Conservation (phyloP, 1,284 basidiomycete species). For the Coniophora puteana region DNA sequence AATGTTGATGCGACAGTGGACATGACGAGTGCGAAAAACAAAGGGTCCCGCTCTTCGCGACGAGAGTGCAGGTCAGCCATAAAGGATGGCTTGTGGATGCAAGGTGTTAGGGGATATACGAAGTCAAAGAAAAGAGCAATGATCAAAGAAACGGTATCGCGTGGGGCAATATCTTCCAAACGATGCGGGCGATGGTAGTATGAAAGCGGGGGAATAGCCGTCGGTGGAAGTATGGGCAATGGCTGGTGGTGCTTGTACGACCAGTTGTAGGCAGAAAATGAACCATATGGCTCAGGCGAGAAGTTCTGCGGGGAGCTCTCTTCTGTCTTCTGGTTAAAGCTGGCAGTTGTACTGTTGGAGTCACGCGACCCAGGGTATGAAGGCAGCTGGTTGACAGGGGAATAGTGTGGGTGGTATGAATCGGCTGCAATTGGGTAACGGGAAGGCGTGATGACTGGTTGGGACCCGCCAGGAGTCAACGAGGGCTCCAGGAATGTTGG, state of each 20-base stretch:
- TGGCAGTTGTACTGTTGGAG: slow-evolving; percentile 21
- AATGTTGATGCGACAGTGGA: slow-evolving; percentile 80
- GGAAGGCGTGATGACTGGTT: slow-evolving; percentile 54
- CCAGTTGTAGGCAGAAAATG: slow-evolving; percentile 68
- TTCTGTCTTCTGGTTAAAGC: slow-evolving; percentile 34
- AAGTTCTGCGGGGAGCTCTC: slow-evolving; percentile 39
- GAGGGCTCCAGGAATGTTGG: slow-evolving; percentile 52
- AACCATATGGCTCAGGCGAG: slow-evolving; percentile 51
- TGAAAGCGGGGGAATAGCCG: slow-evolving; percentile 61
- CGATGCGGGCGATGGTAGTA: slow-evolving; percentile 66
- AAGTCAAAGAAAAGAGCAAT: slow-evolving; percentile 87
- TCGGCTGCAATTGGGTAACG: slow-evolving; percentile 71
- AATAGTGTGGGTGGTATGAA: slow-evolving; percentile 53
- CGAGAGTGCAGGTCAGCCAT: slow-evolving; percentile 77
- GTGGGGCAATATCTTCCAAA: slow-evolving; percentile 71
- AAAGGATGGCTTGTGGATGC: slow-evolving; percentile 80
- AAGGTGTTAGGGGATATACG: slow-evolving; percentile 82
- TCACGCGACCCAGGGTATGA: slow-evolving; percentile 31
- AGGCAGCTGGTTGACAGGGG: slow-evolving; percentile 31
- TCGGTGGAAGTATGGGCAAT: slow-evolving; percentile 44
- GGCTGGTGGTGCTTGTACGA: slow-evolving; percentile 63
- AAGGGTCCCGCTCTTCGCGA: slow-evolving; percentile 78
- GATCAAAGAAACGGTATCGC: slow-evolving; percentile 74
- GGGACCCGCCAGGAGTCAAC: slow-evolving; percentile 32
- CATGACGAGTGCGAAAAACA: slow-evolving; percentile 86